These are phyloP conservation scores for Paramecium sexaurelia DNA, from an alignment of 73 alveolate species.

Conservation along the genomic window DNA sequence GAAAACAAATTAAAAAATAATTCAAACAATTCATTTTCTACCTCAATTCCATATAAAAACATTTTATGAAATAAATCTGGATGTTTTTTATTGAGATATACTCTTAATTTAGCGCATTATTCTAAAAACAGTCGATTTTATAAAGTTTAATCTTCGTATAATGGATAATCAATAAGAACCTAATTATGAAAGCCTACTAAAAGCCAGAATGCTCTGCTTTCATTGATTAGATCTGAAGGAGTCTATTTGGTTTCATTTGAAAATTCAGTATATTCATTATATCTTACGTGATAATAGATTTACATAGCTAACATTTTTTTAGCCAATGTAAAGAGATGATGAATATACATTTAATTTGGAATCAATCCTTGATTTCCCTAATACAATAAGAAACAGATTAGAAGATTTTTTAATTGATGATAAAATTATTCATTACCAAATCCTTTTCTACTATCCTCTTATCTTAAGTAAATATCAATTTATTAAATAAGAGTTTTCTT, in stretches of 20 bases:
- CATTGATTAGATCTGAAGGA: background rate
- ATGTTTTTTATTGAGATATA: constrained; percentile 14
- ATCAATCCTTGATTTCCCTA: background rate
- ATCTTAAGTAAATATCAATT: background rate
- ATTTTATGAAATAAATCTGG: background rate
- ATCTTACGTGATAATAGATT: background rate
- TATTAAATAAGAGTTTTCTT: background rate
- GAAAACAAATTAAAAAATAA: constrained; percentile 4
- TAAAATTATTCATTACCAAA: constrained; percentile 31
- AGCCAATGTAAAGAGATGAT: constrained; percentile 42
- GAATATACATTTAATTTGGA: background rate
- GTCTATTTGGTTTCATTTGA: background rate
- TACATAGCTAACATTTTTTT: constrained; percentile 27
- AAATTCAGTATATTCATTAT: constrained; percentile 18
- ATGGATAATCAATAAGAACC: constrained; percentile 15
- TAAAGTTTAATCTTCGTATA: background rate
- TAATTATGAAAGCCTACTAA: constrained; percentile 26
- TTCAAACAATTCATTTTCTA: constrained; percentile 12
- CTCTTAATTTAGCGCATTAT: constrained; percentile 28
- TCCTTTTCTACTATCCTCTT: constrained; percentile 43
- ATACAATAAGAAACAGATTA: background rate
- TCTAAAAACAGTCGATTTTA: constrained; percentile 19
- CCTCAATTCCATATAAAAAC: constrained; percentile 7
- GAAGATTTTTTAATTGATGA: constrained; percentile 23
- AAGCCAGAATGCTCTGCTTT: constrained; percentile 36